Evolutionary conservation across 106 monocot genomes (phyloP).

Genomic region (Agapanthus africanus): DNA sequence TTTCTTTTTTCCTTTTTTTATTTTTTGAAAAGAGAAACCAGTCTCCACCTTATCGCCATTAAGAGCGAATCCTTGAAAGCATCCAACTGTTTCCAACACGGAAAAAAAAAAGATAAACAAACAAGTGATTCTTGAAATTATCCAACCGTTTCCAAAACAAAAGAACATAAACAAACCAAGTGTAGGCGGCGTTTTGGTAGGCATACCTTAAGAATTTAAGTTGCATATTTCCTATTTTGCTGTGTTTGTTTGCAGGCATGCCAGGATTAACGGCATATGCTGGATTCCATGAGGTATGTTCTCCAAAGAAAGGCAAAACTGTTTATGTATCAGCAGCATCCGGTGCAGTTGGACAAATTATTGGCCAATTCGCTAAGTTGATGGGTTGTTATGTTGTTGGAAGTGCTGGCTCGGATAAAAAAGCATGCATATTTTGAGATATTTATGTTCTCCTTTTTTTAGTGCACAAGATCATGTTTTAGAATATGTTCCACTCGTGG

Average conservation of each 20-base stretch:
- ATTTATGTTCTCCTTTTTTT: no score
- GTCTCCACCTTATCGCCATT: not conserved
- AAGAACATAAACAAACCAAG: not conserved
- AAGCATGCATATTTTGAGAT: not conserved
- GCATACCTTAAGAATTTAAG: not conserved
- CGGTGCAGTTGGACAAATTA: conserved; percentile 14
- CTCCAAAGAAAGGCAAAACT: conserved; percentile 17
- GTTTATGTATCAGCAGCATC: conserved; percentile 18
- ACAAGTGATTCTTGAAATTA: no score
- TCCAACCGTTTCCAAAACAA: no score
- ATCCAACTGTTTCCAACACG: not conserved
- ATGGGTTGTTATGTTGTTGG: conserved; percentile 20
- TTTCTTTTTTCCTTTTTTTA: not conserved
- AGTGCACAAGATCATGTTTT: no score
- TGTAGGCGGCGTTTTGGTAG: not conserved
- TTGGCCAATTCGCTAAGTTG: conserved; percentile 20
- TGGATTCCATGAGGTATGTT: conserved; percentile 17
- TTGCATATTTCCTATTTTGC: not conserved
- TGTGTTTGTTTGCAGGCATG: conserved; percentile 5
- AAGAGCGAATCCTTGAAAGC: not conserved
- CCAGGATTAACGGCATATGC: conserved; percentile 16
- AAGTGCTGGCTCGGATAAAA: conserved; percentile 13
- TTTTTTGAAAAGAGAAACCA: not conserved
- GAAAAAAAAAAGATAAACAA: no score
- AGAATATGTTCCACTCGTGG: no score